Evolutionary conservation across 768 basidiomycete genomes (phyloP).

Genomic region (Pleurotus citrinopileatus): DNA sequence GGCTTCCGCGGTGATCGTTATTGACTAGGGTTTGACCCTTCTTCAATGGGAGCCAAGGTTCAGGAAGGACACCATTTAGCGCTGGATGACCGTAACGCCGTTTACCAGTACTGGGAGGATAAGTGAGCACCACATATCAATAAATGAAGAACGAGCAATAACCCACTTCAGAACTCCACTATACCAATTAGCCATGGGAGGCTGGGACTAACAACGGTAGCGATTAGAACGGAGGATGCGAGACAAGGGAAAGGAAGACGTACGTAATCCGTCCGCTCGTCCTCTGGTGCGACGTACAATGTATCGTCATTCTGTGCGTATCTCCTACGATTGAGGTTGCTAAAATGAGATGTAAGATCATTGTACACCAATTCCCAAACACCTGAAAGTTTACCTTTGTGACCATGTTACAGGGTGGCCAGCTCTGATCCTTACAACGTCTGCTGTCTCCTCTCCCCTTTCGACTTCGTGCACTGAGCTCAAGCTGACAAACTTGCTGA

Average conservation of each 20-base stretch:
- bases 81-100: slow-evolving; percentile 94
- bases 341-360: slow-evolving; percentile 22
- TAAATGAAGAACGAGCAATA: background rate
- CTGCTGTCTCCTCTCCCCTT: slow-evolving; percentile 82
- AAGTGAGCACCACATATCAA: slow-evolving; percentile 12
- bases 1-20: slow-evolving; percentile 34
- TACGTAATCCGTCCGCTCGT: slow-evolving; percentile 88
- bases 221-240: slow-evolving; percentile 7
- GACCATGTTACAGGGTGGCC: slow-evolving; percentile 89
- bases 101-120: slow-evolving; percentile 74
- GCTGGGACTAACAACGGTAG: slow-evolving; percentile 71
- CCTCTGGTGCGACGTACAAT: slow-evolving; percentile 92
- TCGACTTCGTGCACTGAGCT: slow-evolving; percentile 89
- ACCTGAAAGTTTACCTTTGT: no score
- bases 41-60: slow-evolving; percentile 92
- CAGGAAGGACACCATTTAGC: slow-evolving; percentile 87
- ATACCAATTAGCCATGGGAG: slow-evolving; percentile 96
- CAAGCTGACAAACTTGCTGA: slow-evolving; percentile 82
- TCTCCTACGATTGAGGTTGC: slow-evolving; percentile 80
- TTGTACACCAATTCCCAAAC: no score
- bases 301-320: slow-evolving; percentile 95
- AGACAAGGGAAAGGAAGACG: slow-evolving; percentile 16
- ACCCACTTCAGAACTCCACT: slow-evolving; percentile 85
- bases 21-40: slow-evolving; percentile 78
- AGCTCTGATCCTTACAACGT: slow-evolving; percentile 67